Conservation (phyloP, 2,329 filamentous ascomycete genomes). For the Cladophialophora bantiana region DNA sequence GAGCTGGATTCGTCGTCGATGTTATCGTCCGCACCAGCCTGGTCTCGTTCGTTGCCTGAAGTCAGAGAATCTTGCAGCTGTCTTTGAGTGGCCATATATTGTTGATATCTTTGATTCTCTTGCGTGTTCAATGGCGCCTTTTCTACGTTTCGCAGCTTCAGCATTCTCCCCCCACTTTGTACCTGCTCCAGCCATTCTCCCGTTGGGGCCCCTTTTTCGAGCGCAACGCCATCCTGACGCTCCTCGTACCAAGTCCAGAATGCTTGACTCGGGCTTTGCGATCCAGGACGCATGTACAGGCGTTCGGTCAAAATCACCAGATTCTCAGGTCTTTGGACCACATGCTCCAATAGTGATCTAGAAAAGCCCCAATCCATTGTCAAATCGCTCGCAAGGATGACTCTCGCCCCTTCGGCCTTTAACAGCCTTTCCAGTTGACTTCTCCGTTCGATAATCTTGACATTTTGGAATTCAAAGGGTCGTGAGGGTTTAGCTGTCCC, state of each 20-base stretch:
- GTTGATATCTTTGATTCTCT: conserved; percentile 83
- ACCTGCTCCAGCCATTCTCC: conserved; percentile 71
- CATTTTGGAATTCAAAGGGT: conserved; percentile 88
- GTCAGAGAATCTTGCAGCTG: conserved; percentile 85
- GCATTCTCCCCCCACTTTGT: conserved; percentile 67
- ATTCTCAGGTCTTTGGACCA: conserved; percentile 80
- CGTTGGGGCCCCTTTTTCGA: conserved; percentile 59
- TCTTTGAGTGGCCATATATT: conserved; percentile 86
- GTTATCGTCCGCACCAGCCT: conserved; percentile 67
- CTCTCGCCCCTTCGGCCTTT: conserved; percentile 61
- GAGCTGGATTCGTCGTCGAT: conserved; percentile 85
- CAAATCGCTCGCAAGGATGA: conserved; percentile 89
- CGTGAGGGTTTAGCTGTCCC: conserved; percentile 58
- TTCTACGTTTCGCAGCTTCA: conserved; percentile 68
- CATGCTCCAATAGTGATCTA: conserved; percentile 74
- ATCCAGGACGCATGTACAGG: conserved; percentile 42
- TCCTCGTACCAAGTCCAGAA: conserved; percentile 84
- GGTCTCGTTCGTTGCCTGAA: conserved; percentile 62
- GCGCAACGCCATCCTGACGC: conserved; percentile 66
- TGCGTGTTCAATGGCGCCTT: conserved; percentile 73
- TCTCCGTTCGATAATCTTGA: conserved; percentile 82
- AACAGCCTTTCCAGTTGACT: conserved; percentile 78
- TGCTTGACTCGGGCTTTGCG: conserved; percentile 63
- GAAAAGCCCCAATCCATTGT: conserved; percentile 96
- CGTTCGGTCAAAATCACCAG: conserved; percentile 87